Percentiles rank a stretch among this genome's conserved stretches.
phyloP scores from a whole-genome alignment of 495 filamentous ascomycete genomes.

The Aspergillus saccharolyticus region DNA sequence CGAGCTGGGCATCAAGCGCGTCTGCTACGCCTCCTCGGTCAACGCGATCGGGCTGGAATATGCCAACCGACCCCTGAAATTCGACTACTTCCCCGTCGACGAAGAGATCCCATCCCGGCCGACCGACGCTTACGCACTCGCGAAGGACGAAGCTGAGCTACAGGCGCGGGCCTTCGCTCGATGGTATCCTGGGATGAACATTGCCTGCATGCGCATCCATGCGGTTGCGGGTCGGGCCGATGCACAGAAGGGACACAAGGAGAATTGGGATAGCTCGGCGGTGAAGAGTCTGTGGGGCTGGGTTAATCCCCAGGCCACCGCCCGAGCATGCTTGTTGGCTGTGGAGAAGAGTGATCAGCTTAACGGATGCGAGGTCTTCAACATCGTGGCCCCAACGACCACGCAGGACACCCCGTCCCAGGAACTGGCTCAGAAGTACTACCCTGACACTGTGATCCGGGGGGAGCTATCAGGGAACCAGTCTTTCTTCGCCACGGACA shows the following conservation, averaged over 20 bases:
- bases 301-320: slow-evolving; percentile 16
- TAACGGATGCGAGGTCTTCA: slow-evolving; percentile 7
- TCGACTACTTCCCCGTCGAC: slow-evolving; percentile 23
- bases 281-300: slow-evolving; percentile 19
- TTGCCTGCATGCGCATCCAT: slow-evolving; percentile 22
- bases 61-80: slow-evolving; percentile 14
- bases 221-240: slow-evolving; percentile 14
- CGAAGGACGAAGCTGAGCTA: slow-evolving; percentile 17
- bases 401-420: slow-evolving; percentile 9
- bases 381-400: slow-evolving; percentile 10
- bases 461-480: slow-evolving; percentile 1
- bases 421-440: slow-evolving; percentile 10
- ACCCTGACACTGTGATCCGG: slow-evolving; percentile 8
- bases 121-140: slow-evolving; percentile 19
- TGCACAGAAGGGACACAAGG: slow-evolving; percentile 13
- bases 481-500: slow-evolving; percentile 8
- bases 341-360: slow-evolving; percentile 13
- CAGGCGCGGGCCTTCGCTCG: slow-evolving; percentile 13
- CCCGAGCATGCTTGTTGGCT: slow-evolving; percentile 16
- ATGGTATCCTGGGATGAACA: slow-evolving; percentile 20
- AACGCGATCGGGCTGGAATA: slow-evolving; percentile 19
- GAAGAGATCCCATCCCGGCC: slow-evolving; percentile 14
- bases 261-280: slow-evolving; percentile 14
- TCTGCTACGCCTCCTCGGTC: slow-evolving; percentile 19
- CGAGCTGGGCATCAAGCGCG: slow-evolving; percentile 12